Evolutionary conservation across 1,139 yeast genomes (phyloP).

Genomic region (Geotrichum restrictum): DNA sequence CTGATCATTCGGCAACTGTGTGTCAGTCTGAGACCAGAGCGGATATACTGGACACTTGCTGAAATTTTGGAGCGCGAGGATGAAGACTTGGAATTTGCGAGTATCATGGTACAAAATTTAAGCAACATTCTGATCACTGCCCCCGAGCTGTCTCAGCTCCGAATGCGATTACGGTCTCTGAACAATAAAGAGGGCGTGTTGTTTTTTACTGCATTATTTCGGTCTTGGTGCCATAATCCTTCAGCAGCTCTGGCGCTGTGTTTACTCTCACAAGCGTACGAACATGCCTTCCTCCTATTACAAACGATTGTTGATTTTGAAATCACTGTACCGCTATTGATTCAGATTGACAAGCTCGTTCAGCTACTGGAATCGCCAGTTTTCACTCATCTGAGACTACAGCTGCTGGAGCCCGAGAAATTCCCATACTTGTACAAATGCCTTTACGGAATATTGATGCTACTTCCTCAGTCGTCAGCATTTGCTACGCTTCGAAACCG

Average conservation of each 20-base stretch:
- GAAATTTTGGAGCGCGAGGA: constrained; percentile 63
- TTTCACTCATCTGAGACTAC: constrained; percentile 80
- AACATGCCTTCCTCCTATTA: constrained; percentile 75
- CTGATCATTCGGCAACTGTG: constrained; percentile 82
- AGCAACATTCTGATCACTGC: constrained; percentile 87
- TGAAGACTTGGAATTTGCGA: constrained; percentile 64
- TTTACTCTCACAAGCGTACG: constrained; percentile 82
- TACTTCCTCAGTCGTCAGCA: constrained; percentile 93
- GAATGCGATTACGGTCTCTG: constrained; percentile 60
- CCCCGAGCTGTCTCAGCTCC: constrained; percentile 66
- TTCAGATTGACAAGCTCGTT: constrained; percentile 76
- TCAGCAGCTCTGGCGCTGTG: constrained; percentile 87
- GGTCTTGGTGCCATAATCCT: constrained; percentile 89
- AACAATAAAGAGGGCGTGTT: constrained; percentile 61
- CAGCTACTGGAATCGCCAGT: constrained; percentile 85
- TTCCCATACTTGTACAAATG: constrained; percentile 83
- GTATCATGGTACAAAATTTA: constrained; percentile 79
- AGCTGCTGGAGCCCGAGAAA: constrained; percentile 78
- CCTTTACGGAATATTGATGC: constrained; percentile 87
- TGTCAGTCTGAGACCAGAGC: constrained; percentile 72
- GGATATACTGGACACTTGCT: constrained; percentile 77
- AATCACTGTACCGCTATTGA: constrained; percentile 62
- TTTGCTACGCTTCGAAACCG: constrained; percentile 77
- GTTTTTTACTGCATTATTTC: constrained; percentile 72
- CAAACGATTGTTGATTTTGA: constrained; percentile 74